Evolutionary conservation across 345 rosid genomes (phyloP).

Genomic region (Rhizophora mangle): DNA sequence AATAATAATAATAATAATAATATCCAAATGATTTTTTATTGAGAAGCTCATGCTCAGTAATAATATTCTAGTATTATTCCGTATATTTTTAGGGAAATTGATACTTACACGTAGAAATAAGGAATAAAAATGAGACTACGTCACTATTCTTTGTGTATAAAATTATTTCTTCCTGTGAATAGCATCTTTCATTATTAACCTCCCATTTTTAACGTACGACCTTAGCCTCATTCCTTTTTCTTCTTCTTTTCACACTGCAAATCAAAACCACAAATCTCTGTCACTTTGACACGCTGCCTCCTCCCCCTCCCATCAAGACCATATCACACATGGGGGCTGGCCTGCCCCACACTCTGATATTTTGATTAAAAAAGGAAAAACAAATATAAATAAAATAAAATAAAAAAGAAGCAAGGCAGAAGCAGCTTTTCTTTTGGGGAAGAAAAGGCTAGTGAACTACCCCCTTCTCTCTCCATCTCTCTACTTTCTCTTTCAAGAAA

Average conservation of each 20-base stretch:
- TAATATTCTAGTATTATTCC: neutral
- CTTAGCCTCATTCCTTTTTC: neutral
- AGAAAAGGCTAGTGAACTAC: conserved; percentile 4
- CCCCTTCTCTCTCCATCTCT: neutral
- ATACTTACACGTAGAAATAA: too few relatives aligned
- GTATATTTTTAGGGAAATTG: neutral
- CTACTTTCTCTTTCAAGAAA: conserved; percentile 6
- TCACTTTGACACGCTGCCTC: conserved; percentile 26
- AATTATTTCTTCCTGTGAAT: too few relatives aligned
- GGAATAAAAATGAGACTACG: too few relatives aligned
- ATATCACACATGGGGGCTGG: neutral
- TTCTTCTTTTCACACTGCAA: conserved; percentile 31
- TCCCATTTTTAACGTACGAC: neutral
- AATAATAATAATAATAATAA: too few relatives aligned
- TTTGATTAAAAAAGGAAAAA: neutral
- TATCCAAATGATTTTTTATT: neutral
- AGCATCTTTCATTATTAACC: too few relatives aligned
- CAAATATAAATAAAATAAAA: neutral
- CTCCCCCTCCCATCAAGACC: conserved; percentile 1
- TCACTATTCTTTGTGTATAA: too few relatives aligned
- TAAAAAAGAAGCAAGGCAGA: conserved; percentile 21
- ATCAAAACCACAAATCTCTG: conserved; percentile 29
- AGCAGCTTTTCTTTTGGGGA: conserved; percentile 16
- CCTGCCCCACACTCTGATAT: conserved; percentile 23
- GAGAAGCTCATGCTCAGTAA: neutral